Base-by-base conservation (phyloP, 495 filamentous ascomycete genomes). In the Lasiosphaeria hispida region DNA sequence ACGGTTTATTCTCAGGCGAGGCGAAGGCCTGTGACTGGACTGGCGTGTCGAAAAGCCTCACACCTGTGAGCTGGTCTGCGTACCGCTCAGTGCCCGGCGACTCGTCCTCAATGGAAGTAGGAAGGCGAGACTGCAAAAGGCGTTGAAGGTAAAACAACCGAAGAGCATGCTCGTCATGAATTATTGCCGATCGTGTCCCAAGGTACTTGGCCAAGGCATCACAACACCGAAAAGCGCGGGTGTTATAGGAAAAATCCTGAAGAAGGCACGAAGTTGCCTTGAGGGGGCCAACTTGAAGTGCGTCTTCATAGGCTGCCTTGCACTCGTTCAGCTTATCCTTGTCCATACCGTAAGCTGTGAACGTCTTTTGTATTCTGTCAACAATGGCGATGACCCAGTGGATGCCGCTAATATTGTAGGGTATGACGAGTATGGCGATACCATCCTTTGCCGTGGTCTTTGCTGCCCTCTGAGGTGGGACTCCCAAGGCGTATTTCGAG, bases 91-190 rank as follows among this genome's bases (percentile, higher is more conserved):
- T 33, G 34, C 49, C 49, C 34, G 15, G 34, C 49, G 49, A 52
- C 49, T 52, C 34, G 49, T 52, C 35, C 49, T 52, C 34, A n/a
- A 34, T n/a, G n/a, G 35, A 11, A 34, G 49, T 10, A 23, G 11
- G 49, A 52, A 52, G 49, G 34, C 49, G 35, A 52, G 49, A 39
- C 49, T 52, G 34, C 34, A 52, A 39, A 52, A 52, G 49, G 49
- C 34, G 49, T 52, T 39, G 35, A 52, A 52, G 49, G 49, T 52
- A 52, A 13, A 52, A 52, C 34, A 52, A 39, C 49, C 49, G 49
- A 52, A 52, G 49, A 39, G 49, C 8, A 52, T 2, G 11, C 49
- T 37, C 1, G 49, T 52, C 49, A 1, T 5, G 14, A 52, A 52
- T 37, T 52, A 38, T 52, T 18, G 2, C 49, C 14, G 34, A 15